Evolutionary conservation across 352 stramenopile genomes (phyloP).

Genomic region (Globisporangium ultimum): DNA sequence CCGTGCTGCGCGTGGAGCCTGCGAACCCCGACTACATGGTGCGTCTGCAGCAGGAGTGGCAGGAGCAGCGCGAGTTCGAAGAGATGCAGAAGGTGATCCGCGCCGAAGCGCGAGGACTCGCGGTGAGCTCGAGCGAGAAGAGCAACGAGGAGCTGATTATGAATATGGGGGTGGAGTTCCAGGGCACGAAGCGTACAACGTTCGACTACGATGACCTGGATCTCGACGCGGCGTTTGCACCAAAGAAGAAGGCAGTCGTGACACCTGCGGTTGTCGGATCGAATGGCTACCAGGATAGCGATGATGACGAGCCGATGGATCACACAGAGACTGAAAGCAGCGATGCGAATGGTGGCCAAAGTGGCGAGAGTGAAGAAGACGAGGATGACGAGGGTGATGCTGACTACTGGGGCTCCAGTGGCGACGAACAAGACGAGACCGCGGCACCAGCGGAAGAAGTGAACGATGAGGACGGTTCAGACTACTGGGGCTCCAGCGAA

Average conservation of each 20-base stretch:
- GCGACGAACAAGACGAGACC: too few relatives aligned
- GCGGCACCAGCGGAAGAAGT: too few relatives aligned
- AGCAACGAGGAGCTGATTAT: constrained; percentile 8
- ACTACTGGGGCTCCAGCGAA: constrained; percentile 18
- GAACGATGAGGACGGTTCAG: constrained; percentile 9
- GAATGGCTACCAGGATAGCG: too few relatives aligned
- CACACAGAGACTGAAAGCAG: constrained; percentile 7
- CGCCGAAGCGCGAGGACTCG: constrained; percentile 2
- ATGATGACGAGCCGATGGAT: too few relatives aligned
- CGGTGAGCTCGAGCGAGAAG: neutral
- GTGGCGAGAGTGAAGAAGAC: constrained; percentile 3
- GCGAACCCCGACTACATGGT: constrained; percentile 47
- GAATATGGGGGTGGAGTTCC: constrained; percentile 21
- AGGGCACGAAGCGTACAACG: constrained; percentile 22
- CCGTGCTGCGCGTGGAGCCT: constrained; percentile 51
- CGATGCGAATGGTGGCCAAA: neutral
- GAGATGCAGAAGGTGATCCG: constrained; percentile 1
- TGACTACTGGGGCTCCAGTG: too few relatives aligned
- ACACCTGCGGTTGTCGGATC: neutral
- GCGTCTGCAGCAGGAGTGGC: constrained; percentile 41
- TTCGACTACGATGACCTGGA: constrained; percentile 19
- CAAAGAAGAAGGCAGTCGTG: neutral
- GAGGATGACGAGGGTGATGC: too few relatives aligned
- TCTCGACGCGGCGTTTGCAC: constrained; percentile 4
- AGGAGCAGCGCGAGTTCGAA: constrained; percentile 7